phyloP scores from a whole-genome alignment of 164 flowering plant species.

The Hamamelis virginiana region DNA sequence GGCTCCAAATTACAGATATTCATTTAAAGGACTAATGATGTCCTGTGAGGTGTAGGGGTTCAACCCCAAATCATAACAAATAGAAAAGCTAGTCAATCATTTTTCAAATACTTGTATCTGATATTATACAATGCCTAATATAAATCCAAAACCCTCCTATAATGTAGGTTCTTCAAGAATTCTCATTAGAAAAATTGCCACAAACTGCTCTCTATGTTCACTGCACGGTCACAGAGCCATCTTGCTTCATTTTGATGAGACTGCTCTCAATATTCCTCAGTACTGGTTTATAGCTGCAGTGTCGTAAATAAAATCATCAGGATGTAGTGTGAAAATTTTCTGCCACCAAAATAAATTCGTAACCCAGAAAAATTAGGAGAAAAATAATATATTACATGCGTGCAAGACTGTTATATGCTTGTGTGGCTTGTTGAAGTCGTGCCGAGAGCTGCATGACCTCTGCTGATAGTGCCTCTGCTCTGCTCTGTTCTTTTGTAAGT shows the following conservation, averaged over 20 bases:
- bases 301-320: neutral
- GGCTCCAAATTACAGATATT: too few relatives aligned
- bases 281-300: slow-evolving; percentile 86
- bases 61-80: too few relatives aligned
- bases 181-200: too few relatives aligned
- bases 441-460: slow-evolving; percentile 84
- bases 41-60: too few relatives aligned
- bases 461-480: slow-evolving; percentile 79
- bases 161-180: too few relatives aligned
- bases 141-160: too few relatives aligned
- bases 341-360: neutral
- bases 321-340: neutral
- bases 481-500: slow-evolving; percentile 80
- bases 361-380: neutral
- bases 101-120: neutral
- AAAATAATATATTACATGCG: slow-evolving; percentile 51
- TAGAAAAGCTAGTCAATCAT: neutral
- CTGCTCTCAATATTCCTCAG: slow-evolving; percentile 82
- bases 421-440: slow-evolving; percentile 71
- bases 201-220: slow-evolving; percentile 23
- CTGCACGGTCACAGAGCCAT: slow-evolving; percentile 51
- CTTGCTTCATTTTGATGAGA: slow-evolving; percentile 89
- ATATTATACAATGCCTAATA: too few relatives aligned
- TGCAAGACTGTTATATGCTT: slow-evolving; percentile 70
- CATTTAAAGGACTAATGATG: too few relatives aligned